A percentile compares a stretch with the other conserved stretches of the same genome.
These are phyloP conservation scores for Taphrina deformans DNA, from an alignment of 1,139 yeast genomes.

Conservation along the genomic window DNA sequence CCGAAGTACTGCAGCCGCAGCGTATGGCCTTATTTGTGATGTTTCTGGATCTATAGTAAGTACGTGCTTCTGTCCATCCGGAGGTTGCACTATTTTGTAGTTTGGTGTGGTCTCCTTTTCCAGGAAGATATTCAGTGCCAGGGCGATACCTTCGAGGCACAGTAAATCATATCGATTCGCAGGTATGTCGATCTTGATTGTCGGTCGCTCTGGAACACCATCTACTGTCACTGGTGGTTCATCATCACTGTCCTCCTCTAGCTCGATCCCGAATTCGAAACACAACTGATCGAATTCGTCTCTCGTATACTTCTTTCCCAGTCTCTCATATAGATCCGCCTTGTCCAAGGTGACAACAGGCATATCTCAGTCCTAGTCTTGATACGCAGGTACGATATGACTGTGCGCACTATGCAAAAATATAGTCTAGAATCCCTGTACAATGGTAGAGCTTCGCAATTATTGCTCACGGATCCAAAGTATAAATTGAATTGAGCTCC, in stretches of 20 bases:
- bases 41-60: conserved; percentile 46
- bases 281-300: conserved; percentile 95
- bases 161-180: conserved; percentile 98
- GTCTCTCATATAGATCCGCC: conserved; percentile 77
- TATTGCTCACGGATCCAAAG: too few relatives aligned
- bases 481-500: not conserved
- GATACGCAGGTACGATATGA: too few relatives aligned
- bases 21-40: conserved; percentile 77
- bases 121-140: conserved; percentile 85
- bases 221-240: conserved; percentile 52
- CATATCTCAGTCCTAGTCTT: too few relatives aligned
- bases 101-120: conserved; percentile 67
- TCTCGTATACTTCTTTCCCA: conserved; percentile 59
- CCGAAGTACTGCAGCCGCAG: conserved; percentile 90
- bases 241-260: conserved; percentile 82
- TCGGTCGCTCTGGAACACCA: conserved; percentile 75
- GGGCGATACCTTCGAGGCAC: conserved; percentile 97
- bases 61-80: conserved; percentile 3
- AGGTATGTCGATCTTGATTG: conserved; percentile 92
- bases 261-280: conserved; percentile 94
- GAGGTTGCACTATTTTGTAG: conserved; percentile 62
- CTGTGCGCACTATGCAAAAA: too few relatives aligned
- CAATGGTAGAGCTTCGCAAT: too few relatives aligned
- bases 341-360: conserved; percentile 97
- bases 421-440: too few relatives aligned